These are phyloP conservation scores for Clonostachys sp. DNA, from an alignment of 2,329 filamentous ascomycete species.

Conservation along the genomic window DNA sequence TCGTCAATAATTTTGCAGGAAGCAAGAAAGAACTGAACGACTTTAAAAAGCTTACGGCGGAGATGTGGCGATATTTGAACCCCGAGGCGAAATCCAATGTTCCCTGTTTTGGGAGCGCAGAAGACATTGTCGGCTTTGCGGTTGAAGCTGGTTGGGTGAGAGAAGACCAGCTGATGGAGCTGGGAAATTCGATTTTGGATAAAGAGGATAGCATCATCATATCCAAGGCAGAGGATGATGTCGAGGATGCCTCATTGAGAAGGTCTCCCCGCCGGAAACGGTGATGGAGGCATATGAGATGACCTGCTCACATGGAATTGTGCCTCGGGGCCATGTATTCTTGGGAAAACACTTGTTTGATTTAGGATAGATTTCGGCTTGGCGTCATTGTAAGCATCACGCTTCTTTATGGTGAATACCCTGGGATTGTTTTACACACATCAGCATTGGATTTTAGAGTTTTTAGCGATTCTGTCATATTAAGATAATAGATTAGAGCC, in stretches of 20 bases:
- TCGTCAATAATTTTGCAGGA: conserved; percentile 40
- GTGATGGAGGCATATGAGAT: neutral
- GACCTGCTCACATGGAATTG: too few relatives aligned
- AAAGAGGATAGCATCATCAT: conserved; percentile 35
- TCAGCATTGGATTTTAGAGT: too few relatives aligned
- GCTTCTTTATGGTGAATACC: too few relatives aligned
- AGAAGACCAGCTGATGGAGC: conserved; percentile 43
- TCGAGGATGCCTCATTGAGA: conserved; percentile 11
- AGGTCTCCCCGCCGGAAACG: conserved; percentile 12
- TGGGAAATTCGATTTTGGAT: conserved; percentile 24
- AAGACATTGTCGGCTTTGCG: conserved; percentile 51
- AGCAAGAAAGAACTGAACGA: conserved; percentile 34
- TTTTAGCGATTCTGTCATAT: too few relatives aligned
- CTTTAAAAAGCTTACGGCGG: conserved; percentile 43
- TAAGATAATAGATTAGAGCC: too few relatives aligned
- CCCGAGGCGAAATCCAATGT: conserved; percentile 40
- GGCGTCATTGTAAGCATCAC: too few relatives aligned
- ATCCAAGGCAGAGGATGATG: conserved; percentile 14
- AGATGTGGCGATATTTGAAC: conserved; percentile 50
- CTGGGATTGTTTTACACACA: too few relatives aligned
- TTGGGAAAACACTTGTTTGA: neutral
- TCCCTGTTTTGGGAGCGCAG: conserved; percentile 49
- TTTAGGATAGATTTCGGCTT: neutral
- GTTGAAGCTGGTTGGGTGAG: conserved; percentile 54
- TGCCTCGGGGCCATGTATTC: neutral